Base-by-base conservation (phyloP, 2,329 filamentous ascomycete genomes). In the Scleromitrula shiraiana region DNA sequence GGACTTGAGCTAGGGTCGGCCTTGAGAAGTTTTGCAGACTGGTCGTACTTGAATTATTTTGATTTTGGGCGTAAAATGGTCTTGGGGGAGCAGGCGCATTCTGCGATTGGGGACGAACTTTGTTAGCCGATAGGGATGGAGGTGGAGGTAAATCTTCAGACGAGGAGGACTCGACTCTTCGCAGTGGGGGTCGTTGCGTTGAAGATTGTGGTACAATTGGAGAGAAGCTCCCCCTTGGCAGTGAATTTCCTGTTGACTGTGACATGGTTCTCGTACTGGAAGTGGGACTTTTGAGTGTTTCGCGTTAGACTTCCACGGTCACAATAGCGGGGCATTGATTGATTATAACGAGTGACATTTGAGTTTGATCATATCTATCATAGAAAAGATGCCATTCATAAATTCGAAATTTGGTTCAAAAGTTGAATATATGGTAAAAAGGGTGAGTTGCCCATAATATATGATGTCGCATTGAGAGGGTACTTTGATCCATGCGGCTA, bases 1-100 rank as follows among this genome's bases (percentile, higher is more conserved):
- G 56, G n/a, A 51, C 40, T 32, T 50, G 51, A 29, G 53, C 39
- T 24, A 48, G 41, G 7, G 67, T 71, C 33, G 78, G 77, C 14
- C 78, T 72, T 20, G 77, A 80, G 67, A 78, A 82, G 68, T 77
- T 80, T 51, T 76, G 75, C 19, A 65, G 57, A 46, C 57, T 62
- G 50, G 55, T 55, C 71, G 64, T 68, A 65, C 72, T 77, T 46
- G 68, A 66, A 63, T 71, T 77, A 53, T 67, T 59, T 51, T 71
- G 70, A 12, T 68, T 65, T 5, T 70, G 67, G 54, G 77, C 74
- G 59, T 63, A 75, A 72, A 56, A 72, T 69, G 26, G 76, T 68
- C 47, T 72, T 72, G 52, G 64, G 64, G 46, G 61, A 61, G 46
- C 62, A 61, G 50, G 51, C 40, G 49, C 53, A 58, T 59, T 55